Conservation (phyloP, 768 basidiomycete species). For the Pisolithus tinctorius region DNA sequence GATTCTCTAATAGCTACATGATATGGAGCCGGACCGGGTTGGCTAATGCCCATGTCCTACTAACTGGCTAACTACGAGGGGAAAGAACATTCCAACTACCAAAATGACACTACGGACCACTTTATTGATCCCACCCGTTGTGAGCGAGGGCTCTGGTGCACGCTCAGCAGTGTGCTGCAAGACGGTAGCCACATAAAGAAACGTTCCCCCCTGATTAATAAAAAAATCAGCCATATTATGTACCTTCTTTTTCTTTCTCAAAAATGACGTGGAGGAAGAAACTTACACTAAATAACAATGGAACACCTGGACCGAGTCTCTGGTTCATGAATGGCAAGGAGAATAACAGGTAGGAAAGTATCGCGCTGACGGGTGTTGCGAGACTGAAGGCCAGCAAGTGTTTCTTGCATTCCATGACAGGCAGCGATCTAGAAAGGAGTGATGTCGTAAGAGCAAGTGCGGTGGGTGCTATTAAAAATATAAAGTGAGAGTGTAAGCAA, state of each 20-base stretch:
- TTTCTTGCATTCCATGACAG: slow-evolving; percentile 61
- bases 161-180: slow-evolving; percentile 68
- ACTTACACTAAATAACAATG: slow-evolving; percentile 79
- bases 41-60: slow-evolving; percentile 53
- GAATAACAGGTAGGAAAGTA: slow-evolving; percentile 69
- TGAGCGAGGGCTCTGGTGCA: slow-evolving; percentile 17
- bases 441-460: slow-evolving; percentile 84
- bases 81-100: slow-evolving; percentile 63
- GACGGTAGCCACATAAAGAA: slow-evolving; percentile 90
- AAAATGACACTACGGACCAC: slow-evolving; percentile 46
- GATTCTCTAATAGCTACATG: too few relatives aligned
- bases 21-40: not conserved
- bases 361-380: slow-evolving; percentile 78
- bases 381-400: slow-evolving; percentile 74
- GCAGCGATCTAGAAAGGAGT: slow-evolving; percentile 69
- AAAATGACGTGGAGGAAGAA: not conserved
- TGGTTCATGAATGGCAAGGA: slow-evolving; percentile 36
- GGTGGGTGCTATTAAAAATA: slow-evolving; percentile 61
- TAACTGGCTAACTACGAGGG: slow-evolving; percentile 51
- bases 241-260: not conserved
- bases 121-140: slow-evolving; percentile 38
- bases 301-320: slow-evolving; percentile 60
- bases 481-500: slow-evolving; percentile 3
- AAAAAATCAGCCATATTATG: not conserved
- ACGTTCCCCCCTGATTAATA: slow-evolving; percentile 71